Conservation (phyloP, 2,329 filamentous ascomycete genomes). For the Dactylella cylindrospora region DNA sequence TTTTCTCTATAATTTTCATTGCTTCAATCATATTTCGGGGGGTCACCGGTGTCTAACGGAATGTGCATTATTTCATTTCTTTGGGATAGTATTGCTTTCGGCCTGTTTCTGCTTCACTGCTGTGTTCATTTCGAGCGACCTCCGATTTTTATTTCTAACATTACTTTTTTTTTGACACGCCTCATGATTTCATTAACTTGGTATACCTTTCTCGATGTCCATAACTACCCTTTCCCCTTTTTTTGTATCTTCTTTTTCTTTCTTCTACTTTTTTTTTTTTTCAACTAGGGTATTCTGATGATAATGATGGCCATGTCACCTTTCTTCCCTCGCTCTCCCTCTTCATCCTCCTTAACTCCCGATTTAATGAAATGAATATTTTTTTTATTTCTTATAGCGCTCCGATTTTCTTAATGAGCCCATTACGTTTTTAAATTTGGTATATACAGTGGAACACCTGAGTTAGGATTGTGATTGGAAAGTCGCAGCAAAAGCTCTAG, state of each 20-base stretch:
- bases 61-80: slow-evolving; percentile 32
- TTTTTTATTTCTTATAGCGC: too few relatives aligned
- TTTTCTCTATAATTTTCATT: slow-evolving; percentile 17
- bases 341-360: neutral
- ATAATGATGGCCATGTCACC: slow-evolving; percentile 12
- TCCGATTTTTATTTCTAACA: slow-evolving; percentile 9
- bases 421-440: too few relatives aligned
- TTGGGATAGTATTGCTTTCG: slow-evolving; percentile 16
- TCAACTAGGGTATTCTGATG: slow-evolving; percentile 19
- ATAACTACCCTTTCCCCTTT: slow-evolving; percentile 35
- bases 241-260: slow-evolving; percentile 47
- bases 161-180: slow-evolving; percentile 26
- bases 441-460: too few relatives aligned
- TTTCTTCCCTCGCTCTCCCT: slow-evolving; percentile 14
- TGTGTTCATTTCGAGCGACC: slow-evolving; percentile 34
- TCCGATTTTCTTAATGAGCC: too few relatives aligned
- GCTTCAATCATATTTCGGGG: slow-evolving; percentile 29
- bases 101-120: slow-evolving; percentile 19
- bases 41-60: slow-evolving; percentile 24
- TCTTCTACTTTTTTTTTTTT: slow-evolving; percentile 41
- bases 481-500: too few relatives aligned
- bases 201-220: slow-evolving; percentile 31
- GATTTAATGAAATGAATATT: neutral
- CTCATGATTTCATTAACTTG: slow-evolving; percentile 46
- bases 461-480: too few relatives aligned